These are phyloP conservation scores for Tolypocladium sp. DNA, from an alignment of 2,329 filamentous ascomycete genomes.

Conservation along the genomic window DNA sequence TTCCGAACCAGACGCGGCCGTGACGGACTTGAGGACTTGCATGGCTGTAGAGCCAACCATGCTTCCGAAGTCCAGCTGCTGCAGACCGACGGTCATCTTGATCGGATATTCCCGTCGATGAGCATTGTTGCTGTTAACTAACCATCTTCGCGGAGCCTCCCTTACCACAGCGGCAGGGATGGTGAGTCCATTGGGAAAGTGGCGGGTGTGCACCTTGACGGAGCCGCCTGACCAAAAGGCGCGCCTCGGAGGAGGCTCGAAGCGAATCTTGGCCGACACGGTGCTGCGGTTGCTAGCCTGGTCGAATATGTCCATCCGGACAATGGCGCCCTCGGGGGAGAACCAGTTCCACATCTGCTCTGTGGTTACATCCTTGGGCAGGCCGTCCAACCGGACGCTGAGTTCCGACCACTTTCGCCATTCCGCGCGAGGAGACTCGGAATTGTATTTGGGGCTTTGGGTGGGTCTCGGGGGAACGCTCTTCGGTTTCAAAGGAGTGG, in stretches of 20 bases:
- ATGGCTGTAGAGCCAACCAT: conserved; percentile 44
- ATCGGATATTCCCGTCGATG: conserved; percentile 16
- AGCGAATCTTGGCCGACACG: conserved; percentile 36
- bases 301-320: conserved; percentile 47
- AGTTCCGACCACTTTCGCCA: conserved; percentile 27
- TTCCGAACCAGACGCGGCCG: background rate
- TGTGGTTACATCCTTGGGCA: conserved; percentile 27
- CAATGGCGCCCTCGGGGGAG: conserved; percentile 39
- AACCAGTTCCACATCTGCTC: conserved; percentile 44
- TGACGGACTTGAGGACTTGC: conserved; percentile 43
- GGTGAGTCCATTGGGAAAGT: conserved; percentile 10
- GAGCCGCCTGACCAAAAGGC: conserved; percentile 40
- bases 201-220: conserved; percentile 10
- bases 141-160: conserved; percentile 5
- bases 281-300: conserved; percentile 8
- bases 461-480: background rate
- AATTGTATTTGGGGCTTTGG: background rate
- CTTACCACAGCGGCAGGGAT: conserved; percentile 7
- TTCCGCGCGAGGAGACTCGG: background rate
- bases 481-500: background rate
- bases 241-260: conserved; percentile 44
- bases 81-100: conserved; percentile 31
- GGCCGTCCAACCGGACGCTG: conserved; percentile 17
- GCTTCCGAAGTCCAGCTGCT: conserved; percentile 52
- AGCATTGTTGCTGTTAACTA: conserved; percentile 10